These are phyloP conservation scores for Nannochloris sp. DNA, from an alignment of 139 green algal genomes.

Conservation along the genomic window DNA sequence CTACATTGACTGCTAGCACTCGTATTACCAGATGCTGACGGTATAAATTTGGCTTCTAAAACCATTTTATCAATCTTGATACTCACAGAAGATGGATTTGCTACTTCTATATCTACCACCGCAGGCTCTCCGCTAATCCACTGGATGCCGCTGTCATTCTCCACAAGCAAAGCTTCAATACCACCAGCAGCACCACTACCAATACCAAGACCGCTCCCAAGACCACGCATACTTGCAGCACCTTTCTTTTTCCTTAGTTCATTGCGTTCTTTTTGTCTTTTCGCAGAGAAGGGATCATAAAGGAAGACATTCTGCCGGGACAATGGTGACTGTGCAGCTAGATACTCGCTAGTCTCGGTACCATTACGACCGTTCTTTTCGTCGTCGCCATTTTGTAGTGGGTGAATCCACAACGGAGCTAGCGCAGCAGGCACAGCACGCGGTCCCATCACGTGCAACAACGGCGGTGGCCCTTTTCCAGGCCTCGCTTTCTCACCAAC, in stretches of 20 bases:
- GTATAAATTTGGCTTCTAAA: slow-evolving; percentile 25
- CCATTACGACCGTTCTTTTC: too few species aligned
- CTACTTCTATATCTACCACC: slow-evolving; percentile 57
- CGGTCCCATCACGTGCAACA: slow-evolving; percentile 26
- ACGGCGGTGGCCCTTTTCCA: slow-evolving; percentile 25
- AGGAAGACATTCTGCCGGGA: slow-evolving; percentile 40
- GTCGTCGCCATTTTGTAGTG: too few species aligned
- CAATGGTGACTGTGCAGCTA: too few species aligned
- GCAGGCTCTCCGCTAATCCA: slow-evolving; percentile 57
- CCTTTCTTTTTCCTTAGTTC: slow-evolving; percentile 8
- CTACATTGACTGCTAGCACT: neutral
- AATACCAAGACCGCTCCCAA: too few species aligned
- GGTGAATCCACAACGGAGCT: too few species aligned
- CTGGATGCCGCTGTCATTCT: slow-evolving; percentile 7
- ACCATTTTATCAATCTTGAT: slow-evolving; percentile 30
- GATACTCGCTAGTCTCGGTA: too few species aligned
- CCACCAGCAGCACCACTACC: too few species aligned
- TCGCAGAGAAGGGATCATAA: slow-evolving; percentile 55
- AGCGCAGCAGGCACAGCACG: slow-evolving; percentile 14
- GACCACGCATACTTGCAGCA: slow-evolving; percentile 2
- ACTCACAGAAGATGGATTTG: slow-evolving; percentile 49
- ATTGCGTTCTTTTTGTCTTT: too few species aligned
- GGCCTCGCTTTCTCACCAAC: slow-evolving; percentile 10
- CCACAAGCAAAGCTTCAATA: too few species aligned
- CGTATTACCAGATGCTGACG: slow-evolving; percentile 7